phyloP scores from a whole-genome alignment of 1,284 basidiomycete genomes.

The Heterobasidion parviporum region DNA sequence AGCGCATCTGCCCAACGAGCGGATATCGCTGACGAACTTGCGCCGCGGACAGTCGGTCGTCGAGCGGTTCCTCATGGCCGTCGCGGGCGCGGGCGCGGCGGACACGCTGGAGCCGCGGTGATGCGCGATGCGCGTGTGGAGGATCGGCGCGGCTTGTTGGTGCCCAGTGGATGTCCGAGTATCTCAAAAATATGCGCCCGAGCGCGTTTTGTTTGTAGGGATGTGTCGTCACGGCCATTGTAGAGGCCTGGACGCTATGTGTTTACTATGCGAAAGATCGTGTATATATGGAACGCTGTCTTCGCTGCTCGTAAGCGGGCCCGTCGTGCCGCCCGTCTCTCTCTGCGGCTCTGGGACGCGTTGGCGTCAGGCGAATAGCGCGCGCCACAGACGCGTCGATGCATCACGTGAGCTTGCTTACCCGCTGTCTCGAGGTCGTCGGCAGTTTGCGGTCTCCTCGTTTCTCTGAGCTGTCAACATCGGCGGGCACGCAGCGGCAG shows the following conservation, averaged over 20 bases:
- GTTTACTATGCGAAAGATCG: too few species aligned
- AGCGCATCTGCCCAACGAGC: slow-evolving; percentile 83
- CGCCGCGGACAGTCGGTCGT: slow-evolving; percentile 68
- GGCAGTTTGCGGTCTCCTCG: neutral
- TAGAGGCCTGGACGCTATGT: too few species aligned
- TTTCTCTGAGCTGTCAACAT: neutral
- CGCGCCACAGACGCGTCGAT: neutral
- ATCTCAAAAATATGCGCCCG: too few species aligned
- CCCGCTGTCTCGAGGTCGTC: neutral
- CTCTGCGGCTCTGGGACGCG: neutral
- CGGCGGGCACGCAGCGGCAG: too few species aligned
- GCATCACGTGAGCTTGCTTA: neutral
- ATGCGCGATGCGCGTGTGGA: neutral
- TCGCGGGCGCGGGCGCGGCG: neutral
- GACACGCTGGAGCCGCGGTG: neutral
- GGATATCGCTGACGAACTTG: slow-evolving; percentile 72
- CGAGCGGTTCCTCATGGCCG: slow-evolving; percentile 50
- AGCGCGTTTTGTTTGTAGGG: too few species aligned
- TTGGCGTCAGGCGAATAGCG: neutral
- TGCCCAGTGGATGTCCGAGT: too few species aligned
- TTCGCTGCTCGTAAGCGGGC: neutral
- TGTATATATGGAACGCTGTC: neutral
- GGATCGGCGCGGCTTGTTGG: neutral
- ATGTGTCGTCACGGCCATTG: too few species aligned
- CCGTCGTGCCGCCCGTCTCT: neutral